Evolutionary conservation across 139 green algal genomes (phyloP), one percentile per base, ranked within the genome.

Genomic region (Tetradesmus obliquus): DNA sequence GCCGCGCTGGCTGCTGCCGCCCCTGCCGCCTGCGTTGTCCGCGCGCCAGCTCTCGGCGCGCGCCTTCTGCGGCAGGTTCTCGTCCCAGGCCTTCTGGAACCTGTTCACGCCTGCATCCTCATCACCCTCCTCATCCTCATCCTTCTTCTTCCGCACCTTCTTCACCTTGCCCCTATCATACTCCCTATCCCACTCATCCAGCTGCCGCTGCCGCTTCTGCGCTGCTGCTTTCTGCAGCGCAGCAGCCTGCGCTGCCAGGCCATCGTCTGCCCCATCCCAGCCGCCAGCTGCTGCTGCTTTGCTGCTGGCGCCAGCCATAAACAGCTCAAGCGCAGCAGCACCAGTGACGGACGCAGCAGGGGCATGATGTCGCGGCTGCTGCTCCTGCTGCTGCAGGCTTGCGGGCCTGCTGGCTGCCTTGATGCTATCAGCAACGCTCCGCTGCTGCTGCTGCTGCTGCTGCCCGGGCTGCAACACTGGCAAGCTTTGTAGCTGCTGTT

Each of bases 141-240:
- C 88, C 12, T 84, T 60, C 57, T 92, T 93, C 51, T 72, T 90
- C n/a, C 90, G 79, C 9, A 96, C 94, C 90, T 97, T 97, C 92
- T 96, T 96, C 2, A 90, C 57, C 55, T 94, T 95, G 22, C 95
- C 95, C 9, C 71, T 76, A 79, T 97, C 95, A 81, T 97, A 97
- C 86, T 96, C 95, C n/a, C 90, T 86, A 60, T 97, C 95, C 93
- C 94, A 96, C 12, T 94, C 93, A 62, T 97, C 95, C 55, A 88
- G 91, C 82, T 94, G 55, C 82, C 62, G 76, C 92, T 91, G 90
- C 24, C 51, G 72, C 81, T 85, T 58, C 6, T 45, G 55, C 24
- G 54, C 66, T 15, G 55, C 86, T 22, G 76, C 85, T n/a, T 57
- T 45, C 76, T 84, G 82, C 83, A 82, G 22, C 82, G 88, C 57